These are phyloP conservation scores for Syncephalastrum racemosum DNA, from an alignment of 371 early-diverging fungal genomes.

Conservation along the genomic window DNA sequence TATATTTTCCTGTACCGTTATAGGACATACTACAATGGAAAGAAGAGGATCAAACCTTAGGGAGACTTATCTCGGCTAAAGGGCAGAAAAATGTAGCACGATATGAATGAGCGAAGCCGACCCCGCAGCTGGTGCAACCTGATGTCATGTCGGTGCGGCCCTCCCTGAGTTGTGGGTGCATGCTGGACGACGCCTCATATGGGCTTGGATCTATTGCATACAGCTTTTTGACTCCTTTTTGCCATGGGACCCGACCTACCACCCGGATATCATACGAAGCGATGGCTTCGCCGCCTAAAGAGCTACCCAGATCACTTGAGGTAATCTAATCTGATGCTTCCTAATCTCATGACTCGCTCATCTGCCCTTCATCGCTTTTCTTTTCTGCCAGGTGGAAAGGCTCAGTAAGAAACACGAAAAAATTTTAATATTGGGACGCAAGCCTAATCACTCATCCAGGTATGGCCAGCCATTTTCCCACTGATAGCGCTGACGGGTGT, in stretches of 20 bases:
- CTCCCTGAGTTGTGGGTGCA: too few species aligned
- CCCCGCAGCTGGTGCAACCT: too few species aligned
- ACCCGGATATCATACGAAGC: slow-evolving; percentile 4
- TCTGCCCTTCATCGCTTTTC: slow-evolving; percentile 1
- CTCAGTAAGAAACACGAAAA: slow-evolving; percentile 23
- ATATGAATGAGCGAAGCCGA: too few species aligned
- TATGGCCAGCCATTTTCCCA: slow-evolving; percentile 36
- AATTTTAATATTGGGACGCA: not conserved
- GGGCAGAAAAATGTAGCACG: too few species aligned
- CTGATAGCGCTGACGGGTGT: slow-evolving; percentile 25
- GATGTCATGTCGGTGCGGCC: too few species aligned
- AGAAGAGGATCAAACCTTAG: too few species aligned
- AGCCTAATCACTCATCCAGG: slow-evolving; percentile 15
- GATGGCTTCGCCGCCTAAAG: slow-evolving; percentile 5
- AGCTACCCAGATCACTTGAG: slow-evolving; percentile 6
- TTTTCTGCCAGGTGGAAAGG: slow-evolving; percentile 25
- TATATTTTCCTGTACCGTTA: too few species aligned
- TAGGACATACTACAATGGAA: too few species aligned
- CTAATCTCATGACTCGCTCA: not conserved
- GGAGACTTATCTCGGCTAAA: too few species aligned
- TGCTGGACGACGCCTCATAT: too few species aligned
- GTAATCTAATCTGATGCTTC: not conserved
- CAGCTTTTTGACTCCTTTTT: too few species aligned
- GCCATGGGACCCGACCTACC: slow-evolving; percentile 7
- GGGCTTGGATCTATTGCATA: too few species aligned